These are phyloP conservation scores for Phaeosphaeria sp. DNA, from an alignment of 2,329 filamentous ascomycete genomes.

Conservation along the genomic window DNA sequence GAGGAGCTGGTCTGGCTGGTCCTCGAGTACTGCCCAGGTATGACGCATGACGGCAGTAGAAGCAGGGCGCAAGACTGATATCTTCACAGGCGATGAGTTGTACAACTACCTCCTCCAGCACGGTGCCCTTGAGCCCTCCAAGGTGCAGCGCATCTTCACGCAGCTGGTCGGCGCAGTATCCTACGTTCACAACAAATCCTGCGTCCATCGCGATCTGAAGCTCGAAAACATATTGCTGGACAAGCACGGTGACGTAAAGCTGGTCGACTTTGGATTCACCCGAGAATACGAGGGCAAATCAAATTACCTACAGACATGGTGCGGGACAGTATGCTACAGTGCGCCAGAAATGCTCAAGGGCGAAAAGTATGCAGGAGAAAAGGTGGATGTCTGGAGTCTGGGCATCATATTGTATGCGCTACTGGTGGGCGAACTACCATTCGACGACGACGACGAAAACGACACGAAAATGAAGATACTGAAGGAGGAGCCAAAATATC, in stretches of 20 bases:
- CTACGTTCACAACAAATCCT: slow-evolving; percentile 94
- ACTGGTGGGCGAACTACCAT: slow-evolving; percentile 85
- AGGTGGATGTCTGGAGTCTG: slow-evolving; percentile 95
- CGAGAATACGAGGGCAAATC: slow-evolving; percentile 94
- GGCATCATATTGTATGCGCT: slow-evolving; percentile 85
- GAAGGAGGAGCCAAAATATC: slow-evolving; percentile 83
- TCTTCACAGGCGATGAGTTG: slow-evolving; percentile 79
- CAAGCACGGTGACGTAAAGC: slow-evolving; percentile 95
- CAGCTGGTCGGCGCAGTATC: slow-evolving; percentile 93
- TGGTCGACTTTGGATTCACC: slow-evolving; percentile 98
- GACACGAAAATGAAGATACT: slow-evolving; percentile 86
- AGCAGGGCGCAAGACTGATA: slow-evolving; percentile 8
- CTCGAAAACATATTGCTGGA: slow-evolving; percentile 96
- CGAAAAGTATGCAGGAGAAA: slow-evolving; percentile 96
- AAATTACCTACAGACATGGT: slow-evolving; percentile 96
- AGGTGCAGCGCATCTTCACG: slow-evolving; percentile 94
- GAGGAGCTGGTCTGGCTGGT: slow-evolving; percentile 95
- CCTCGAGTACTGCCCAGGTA: slow-evolving; percentile 93
- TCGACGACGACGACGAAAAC: slow-evolving; percentile 93
- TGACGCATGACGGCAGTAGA: background rate
- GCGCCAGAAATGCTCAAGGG: slow-evolving; percentile 98
- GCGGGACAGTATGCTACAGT: slow-evolving; percentile 96
- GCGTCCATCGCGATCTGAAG: slow-evolving; percentile 95
- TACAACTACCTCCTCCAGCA: slow-evolving; percentile 94
- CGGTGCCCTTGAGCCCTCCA: slow-evolving; percentile 80